Percentiles rank a stretch among this genome's conserved stretches.
Evolutionary conservation across 306 rosid species (phyloP).

Genomic region (Rosa chinensis): DNA sequence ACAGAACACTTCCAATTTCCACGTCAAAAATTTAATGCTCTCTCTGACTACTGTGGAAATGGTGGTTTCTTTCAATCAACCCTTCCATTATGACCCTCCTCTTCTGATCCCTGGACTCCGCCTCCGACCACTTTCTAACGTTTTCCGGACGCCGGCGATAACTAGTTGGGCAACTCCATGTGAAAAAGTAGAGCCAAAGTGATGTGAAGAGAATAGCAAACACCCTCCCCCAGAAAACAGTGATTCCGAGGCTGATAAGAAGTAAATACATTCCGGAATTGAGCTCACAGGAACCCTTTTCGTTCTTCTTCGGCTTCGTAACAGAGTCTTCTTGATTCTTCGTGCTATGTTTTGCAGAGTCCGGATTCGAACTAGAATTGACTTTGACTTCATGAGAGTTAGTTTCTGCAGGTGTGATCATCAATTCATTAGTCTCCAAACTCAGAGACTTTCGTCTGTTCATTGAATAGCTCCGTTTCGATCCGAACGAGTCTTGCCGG

Average conservation of each 20-base stretch:
- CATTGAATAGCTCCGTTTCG: constrained; percentile 30
- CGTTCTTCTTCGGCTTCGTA: constrained; percentile 26
- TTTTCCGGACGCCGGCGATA: constrained; percentile 12
- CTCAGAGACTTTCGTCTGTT: constrained; percentile 16
- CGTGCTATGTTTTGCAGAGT: constrained; percentile 12
- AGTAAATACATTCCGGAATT: constrained; percentile 38
- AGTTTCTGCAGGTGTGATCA: not conserved
- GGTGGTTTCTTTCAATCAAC: constrained; percentile 28
- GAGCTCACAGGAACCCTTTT: constrained; percentile 13
- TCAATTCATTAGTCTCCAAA: constrained; percentile 12
- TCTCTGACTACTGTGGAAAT: not conserved
- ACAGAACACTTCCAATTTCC: constrained; percentile 26
- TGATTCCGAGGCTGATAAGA: constrained; percentile 46
- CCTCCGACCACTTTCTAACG: constrained; percentile 29
- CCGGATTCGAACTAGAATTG: not conserved
- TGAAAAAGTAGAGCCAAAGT: constrained; percentile 41
- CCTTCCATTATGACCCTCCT: constrained; percentile 36
- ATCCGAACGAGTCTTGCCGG: constrained; percentile 37
- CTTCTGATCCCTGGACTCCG: constrained; percentile 20
- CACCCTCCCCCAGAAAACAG: constrained; percentile 53
- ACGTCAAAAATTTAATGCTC: constrained; percentile 42
- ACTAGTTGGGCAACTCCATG: constrained; percentile 14
- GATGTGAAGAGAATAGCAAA: constrained; percentile 46
- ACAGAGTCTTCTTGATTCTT: not conserved
- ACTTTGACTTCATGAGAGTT: not conserved